Evolutionary conservation across 202 grass and related monocot genomes (phyloP), one percentile per base, ranked within the genome.

Genomic region (Carex arenaria): DNA sequence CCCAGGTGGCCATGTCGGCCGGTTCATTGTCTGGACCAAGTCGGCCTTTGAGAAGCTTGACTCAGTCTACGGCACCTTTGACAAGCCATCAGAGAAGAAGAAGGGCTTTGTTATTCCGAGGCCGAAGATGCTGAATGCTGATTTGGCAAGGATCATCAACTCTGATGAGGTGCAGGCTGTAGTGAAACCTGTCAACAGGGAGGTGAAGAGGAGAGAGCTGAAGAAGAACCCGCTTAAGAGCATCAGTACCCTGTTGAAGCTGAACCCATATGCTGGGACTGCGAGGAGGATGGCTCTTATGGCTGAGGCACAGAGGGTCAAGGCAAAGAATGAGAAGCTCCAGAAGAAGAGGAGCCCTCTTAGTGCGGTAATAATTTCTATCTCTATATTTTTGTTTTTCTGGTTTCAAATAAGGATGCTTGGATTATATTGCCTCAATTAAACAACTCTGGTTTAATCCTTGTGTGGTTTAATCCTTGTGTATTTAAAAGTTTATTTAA

Each of bases 161-260:
- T 97, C 91, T 30, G 94, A 97, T 0, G 94, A 93, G 84, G 94
- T 97, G 13, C 94, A 97, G 73, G 92, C 91, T 19, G 91, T 97
- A 13, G 94, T 97, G n/a, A 93, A 72, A 78, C 91, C 89, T 2
- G 63, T 90, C 72, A 89, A 93, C 78, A 90, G 82, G 88, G 88
- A 89, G 51, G 66, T 93, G 0, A 93, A 89, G 86, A 87, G 79
- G 79, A 87, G 73, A 20, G 53, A 83, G 26, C 70, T 90, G 32
- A 90, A 91, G 79, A 94, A 85, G 93, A 95, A 95, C 82, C 93
- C 93, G 15, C 76, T 94, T 17, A 94, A 94, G 93, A 94, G 87
- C 63, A 68, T 84, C 3, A 83, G 85, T 49, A 89, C 90, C 23
- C 77, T 94, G 22, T 85, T 94, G 61, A 94, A 90, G 86, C 80